Evolutionary conservation across 345 rosid genomes (phyloP).

Genomic region (Nephelium lappaceum): DNA sequence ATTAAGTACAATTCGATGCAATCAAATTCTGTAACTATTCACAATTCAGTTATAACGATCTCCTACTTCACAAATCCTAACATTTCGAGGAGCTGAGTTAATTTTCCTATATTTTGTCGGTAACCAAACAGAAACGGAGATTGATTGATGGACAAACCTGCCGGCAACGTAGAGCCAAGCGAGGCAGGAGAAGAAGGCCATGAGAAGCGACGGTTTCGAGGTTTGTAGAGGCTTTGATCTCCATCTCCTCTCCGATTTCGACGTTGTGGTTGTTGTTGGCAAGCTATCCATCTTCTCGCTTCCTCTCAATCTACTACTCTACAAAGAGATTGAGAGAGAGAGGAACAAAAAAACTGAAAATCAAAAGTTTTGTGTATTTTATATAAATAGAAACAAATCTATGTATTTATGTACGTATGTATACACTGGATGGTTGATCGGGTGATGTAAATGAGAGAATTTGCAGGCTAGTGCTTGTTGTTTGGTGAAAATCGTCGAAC

Average conservation of each 20-base stretch:
- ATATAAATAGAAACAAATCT: not conserved
- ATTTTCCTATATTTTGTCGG: constrained; percentile 2
- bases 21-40: not conserved
- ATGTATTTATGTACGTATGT: not conserved
- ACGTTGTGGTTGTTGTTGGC: constrained; percentile 55
- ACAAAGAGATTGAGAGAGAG: constrained; percentile 12
- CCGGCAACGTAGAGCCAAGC: constrained; percentile 99
- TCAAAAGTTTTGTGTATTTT: not conserved
- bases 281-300: constrained; percentile 69
- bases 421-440: not conserved
- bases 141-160: constrained; percentile 45
- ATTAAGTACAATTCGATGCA: not conserved
- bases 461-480: not conserved
- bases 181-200: constrained; percentile 89
- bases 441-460: not conserved
- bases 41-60: not conserved
- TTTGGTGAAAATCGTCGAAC: not conserved
- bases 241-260: constrained; percentile 68
- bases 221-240: constrained; percentile 64
- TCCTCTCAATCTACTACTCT: constrained; percentile 10
- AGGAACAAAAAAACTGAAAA: not conserved
- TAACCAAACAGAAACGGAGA: constrained; percentile 9
- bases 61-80: not conserved
- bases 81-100: not conserved
- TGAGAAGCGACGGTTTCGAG: constrained; percentile 65